Evolutionary conservation across 2,329 filamentous ascomycete genomes (phyloP).

Genomic region (Fusarium sp.): DNA sequence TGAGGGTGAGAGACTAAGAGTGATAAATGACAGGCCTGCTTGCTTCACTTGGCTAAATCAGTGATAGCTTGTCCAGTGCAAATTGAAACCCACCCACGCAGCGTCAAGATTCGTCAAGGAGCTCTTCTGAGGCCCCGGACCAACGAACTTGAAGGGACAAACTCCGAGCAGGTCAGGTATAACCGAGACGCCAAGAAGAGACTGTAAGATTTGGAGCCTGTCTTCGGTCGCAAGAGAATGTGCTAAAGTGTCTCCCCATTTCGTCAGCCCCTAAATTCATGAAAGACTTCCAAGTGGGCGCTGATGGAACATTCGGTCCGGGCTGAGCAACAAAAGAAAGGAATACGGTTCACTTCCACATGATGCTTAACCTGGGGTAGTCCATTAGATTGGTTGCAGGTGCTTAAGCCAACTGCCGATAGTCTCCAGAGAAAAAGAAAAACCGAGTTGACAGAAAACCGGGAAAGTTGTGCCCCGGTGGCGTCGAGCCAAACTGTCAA

Average conservation of each 20-base stretch:
- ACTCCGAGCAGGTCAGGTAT: background rate
- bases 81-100: background rate
- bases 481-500: slow-evolving; percentile 40
- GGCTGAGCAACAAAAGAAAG: background rate
- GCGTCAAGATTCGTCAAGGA: slow-evolving; percentile 6
- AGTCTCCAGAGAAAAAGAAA: slow-evolving; percentile 12
- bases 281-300: background rate
- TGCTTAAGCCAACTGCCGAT: slow-evolving; percentile 25
- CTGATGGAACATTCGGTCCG: background rate
- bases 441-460: slow-evolving; percentile 23
- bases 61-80: slow-evolving; percentile 17
- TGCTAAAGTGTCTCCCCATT: slow-evolving; percentile 4
- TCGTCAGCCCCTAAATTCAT: background rate
- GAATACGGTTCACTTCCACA: background rate
- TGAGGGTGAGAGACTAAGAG: slow-evolving; percentile 11
- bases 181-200: background rate
- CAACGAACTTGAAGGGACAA: background rate
- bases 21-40: slow-evolving; percentile 3
- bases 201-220: slow-evolving; percentile 7
- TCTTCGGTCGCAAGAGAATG: background rate
- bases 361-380: background rate
- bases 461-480: slow-evolving; percentile 15
- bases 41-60: slow-evolving; percentile 12
- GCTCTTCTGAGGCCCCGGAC: background rate
- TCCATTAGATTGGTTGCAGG: slow-evolving; percentile 3